Evolutionary conservation across 805 yeast genomes (phyloP).

Genomic region (Candida quercuum): DNA sequence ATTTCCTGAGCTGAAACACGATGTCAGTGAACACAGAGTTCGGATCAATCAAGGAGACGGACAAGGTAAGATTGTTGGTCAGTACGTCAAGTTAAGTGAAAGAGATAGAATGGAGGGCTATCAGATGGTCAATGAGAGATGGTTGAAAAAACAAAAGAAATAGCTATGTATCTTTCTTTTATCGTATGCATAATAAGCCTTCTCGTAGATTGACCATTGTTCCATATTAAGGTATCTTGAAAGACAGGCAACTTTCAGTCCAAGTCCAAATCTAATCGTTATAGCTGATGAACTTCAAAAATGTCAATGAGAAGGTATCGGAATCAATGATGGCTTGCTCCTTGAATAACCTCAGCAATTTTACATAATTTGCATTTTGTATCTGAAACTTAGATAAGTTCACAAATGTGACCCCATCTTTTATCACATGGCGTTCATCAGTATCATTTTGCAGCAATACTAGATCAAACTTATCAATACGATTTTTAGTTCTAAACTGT

Average conservation of each 20-base stretch:
- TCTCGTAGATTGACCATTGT: too few relatives aligned
- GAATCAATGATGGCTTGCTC: too few relatives aligned
- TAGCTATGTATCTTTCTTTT: slow-evolving; percentile 3
- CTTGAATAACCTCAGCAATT: too few relatives aligned
- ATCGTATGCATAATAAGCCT: background rate
- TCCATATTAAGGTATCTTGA: too few relatives aligned
- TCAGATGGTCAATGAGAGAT: slow-evolving; percentile 65
- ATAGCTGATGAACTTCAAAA: too few relatives aligned
- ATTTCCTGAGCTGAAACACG: slow-evolving; percentile 16
- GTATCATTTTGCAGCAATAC: background rate
- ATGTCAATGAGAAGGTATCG: too few relatives aligned
- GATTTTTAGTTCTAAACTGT: background rate
- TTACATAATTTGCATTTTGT: background rate
- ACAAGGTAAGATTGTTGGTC: slow-evolving; percentile 49
- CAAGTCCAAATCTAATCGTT: too few relatives aligned
- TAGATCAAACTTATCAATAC: background rate
- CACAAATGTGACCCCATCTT: background rate
- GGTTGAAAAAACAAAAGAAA: slow-evolving; percentile 36
- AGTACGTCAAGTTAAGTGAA: slow-evolving; percentile 51
- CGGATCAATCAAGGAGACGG: slow-evolving; percentile 75
- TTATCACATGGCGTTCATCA: background rate
- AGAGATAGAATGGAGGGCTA: slow-evolving; percentile 59
- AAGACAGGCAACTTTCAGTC: too few relatives aligned
- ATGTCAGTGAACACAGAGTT: slow-evolving; percentile 11
- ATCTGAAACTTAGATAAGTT: background rate